Base-by-base conservation (phyloP, 345 rosid genomes). In the Eutrema japonicum region DNA sequence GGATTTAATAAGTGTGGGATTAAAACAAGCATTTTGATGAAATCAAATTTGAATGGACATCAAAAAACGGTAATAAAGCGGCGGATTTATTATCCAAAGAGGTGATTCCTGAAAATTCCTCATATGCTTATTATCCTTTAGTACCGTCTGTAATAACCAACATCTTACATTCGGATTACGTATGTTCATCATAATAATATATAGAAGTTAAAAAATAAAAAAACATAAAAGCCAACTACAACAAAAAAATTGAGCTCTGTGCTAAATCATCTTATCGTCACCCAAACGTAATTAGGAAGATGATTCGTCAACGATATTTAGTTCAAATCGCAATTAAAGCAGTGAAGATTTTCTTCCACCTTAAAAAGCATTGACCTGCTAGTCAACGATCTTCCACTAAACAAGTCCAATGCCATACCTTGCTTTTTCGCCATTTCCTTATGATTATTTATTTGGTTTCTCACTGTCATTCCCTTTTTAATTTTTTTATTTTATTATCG, bases 241-340 rank as follows among this genome's bases (percentile, higher is more conserved):
- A 18, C 22, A 50, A 11, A 27, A 48, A 38, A 46, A 0, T 63
- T 33, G 55, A 73, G 41, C 11, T 64, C 27, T 40, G 54, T n/a
- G 64, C n/a, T 27, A 27, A 10, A 46, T 64, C 78, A 74, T 22
- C 62, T 40, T 58, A 49, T 60, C 79, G 74, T 68, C 79, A 68
- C 13, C 35, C 26, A 45, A 27, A 43, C 79, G 72, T 74, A 60
- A 60, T 33, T 32, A 14, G 45, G 29, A 57, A 51, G 68, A 68
- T 32, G 35, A 36, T 61, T 68, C 36, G 69, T 61, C 79, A 75
- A 75, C 73, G 64, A 68, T 50, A 75, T 68, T 68, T 68, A 75
- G 78, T 58, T 74, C 73, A 66, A 67, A 47, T 66, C 14, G 72
- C 60, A 74, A 49, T 9, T 32, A 18, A 50, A 66, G 61, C 30